A percentile compares a stretch with the other conserved stretches of the same genome.
These are phyloP conservation scores for Cryphonectria naterciae DNA, from an alignment of 2,329 filamentous ascomycete species.

Conservation along the genomic window DNA sequence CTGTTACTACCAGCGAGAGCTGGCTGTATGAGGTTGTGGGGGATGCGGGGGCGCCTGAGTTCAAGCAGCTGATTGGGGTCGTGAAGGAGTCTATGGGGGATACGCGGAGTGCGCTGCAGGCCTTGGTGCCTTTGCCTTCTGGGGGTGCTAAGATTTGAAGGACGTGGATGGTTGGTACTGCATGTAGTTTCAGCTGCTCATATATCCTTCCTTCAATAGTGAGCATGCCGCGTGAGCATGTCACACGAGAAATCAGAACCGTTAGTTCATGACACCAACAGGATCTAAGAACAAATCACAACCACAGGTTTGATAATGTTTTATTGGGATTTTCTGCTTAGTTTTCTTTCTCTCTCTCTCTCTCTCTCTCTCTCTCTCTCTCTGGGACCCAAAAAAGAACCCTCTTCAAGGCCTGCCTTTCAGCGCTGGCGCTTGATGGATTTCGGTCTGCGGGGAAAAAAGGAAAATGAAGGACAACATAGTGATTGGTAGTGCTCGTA, in stretches of 20 bases:
- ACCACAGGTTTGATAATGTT: background rate
- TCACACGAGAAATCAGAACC: background rate
- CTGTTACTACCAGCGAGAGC: conserved; percentile 84
- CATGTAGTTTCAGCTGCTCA: background rate
- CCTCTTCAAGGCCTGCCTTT: conserved; percentile 4
- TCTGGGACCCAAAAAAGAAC: background rate
- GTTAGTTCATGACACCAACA: background rate
- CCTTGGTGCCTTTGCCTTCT: conserved; percentile 56
- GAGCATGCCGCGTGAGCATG: background rate
- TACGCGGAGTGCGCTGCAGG: conserved; percentile 71
- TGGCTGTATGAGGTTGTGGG: conserved; percentile 88
- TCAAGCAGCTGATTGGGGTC: conserved; percentile 72
- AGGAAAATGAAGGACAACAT: background rate
- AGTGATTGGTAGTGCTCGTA: background rate
- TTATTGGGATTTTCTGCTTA: background rate
- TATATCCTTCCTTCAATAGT: background rate
- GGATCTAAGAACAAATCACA: background rate
- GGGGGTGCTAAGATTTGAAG: conserved; percentile 52
- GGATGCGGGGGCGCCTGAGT: conserved; percentile 74
- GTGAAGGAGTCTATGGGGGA: conserved; percentile 77
- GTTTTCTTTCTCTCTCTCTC: background rate
- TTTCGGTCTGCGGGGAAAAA: background rate
- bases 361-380: background rate
- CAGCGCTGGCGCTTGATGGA: background rate
- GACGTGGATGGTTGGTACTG: background rate